These are phyloP conservation scores for Aspergillus sp. DNA, from an alignment of 2,329 filamentous ascomycete species.

Conservation along the genomic window DNA sequence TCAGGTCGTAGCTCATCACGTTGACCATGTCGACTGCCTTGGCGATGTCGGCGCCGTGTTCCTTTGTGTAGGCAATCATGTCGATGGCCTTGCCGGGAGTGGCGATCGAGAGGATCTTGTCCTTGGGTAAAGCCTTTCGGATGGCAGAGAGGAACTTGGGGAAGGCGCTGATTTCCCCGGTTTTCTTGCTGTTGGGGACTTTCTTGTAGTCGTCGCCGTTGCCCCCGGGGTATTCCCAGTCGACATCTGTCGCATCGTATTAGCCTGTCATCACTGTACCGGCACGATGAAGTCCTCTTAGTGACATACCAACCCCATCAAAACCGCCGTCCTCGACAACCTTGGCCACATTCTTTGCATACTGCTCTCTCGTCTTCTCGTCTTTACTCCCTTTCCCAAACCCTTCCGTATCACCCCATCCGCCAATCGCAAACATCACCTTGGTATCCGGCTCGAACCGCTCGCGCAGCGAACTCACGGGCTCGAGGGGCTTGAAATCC, in stretches of 20 bases:
- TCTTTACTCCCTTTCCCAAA: constrained; percentile 52
- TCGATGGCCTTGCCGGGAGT: constrained; percentile 56
- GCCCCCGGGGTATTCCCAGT: constrained; percentile 57
- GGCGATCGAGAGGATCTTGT: constrained; percentile 58
- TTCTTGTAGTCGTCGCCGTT: constrained; percentile 63
- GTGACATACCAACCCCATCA: constrained; percentile 50
- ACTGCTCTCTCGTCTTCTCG: constrained; percentile 46
- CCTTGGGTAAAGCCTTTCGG: constrained; percentile 48
- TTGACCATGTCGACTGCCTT: constrained; percentile 58
- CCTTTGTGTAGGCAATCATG: constrained; percentile 58
- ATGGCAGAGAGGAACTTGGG: constrained; percentile 54
- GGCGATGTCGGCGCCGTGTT: constrained; percentile 52
- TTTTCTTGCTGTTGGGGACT: constrained; percentile 51
- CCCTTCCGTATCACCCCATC: constrained; percentile 62
- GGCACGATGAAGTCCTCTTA: not conserved
- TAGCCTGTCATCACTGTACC: too few relatives aligned
- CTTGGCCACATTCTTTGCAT: constrained; percentile 55
- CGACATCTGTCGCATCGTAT: constrained; percentile 44
- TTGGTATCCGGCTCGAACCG: constrained; percentile 51
- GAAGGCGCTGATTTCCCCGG: constrained; percentile 53
- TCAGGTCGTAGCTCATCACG: constrained; percentile 64
- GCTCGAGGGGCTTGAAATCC: constrained; percentile 47
- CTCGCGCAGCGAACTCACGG: constrained; percentile 43
- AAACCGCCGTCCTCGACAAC: constrained; percentile 57
- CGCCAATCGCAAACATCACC: constrained; percentile 63